phyloP scores from a whole-genome alignment of 352 stramenopile species.

The Pythium volutum region DNA sequence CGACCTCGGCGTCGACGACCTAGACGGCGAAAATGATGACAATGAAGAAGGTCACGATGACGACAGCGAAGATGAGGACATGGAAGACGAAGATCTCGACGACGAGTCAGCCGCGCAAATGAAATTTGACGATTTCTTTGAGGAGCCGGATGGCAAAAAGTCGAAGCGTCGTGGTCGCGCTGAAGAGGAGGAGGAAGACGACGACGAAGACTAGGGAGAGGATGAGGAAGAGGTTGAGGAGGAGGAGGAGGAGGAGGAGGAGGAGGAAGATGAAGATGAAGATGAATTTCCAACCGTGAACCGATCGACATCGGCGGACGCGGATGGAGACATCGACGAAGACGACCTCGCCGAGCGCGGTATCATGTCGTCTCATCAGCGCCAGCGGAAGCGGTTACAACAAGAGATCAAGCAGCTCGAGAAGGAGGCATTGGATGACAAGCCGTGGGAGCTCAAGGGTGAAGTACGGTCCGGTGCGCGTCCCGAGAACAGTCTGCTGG shows the following conservation, averaged over 20 bases:
- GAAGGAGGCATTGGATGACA: conserved; percentile 88
- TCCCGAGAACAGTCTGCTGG: conserved; percentile 92
- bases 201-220: conserved; percentile 40
- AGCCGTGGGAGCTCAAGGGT: conserved; percentile 92
- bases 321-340: conserved; percentile 37
- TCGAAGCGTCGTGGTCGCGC: conserved; percentile 10
- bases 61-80: conserved; percentile 69
- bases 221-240: conserved; percentile 39
- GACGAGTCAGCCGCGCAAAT: conserved; percentile 32
- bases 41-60: conserved; percentile 66
- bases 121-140: conserved; percentile 37
- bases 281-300: conserved; percentile 63
- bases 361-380: conserved; percentile 80
- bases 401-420: conserved; percentile 88
- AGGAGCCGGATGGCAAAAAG: conserved; percentile 21
- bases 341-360: conserved; percentile 73
- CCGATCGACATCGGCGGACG: conserved; percentile 12
- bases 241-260: conserved; percentile 38
- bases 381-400: conserved; percentile 57
- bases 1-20: conserved; percentile 31
- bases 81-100: conserved; percentile 57
- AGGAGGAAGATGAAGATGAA: conserved; percentile 23
- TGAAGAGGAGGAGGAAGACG: conserved; percentile 39
- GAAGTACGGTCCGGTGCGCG: conserved; percentile 85
- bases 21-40: conserved; percentile 33